phyloP scores from a whole-genome alignment of 1,284 basidiomycete species.

The Puccinia triticina region DNA sequence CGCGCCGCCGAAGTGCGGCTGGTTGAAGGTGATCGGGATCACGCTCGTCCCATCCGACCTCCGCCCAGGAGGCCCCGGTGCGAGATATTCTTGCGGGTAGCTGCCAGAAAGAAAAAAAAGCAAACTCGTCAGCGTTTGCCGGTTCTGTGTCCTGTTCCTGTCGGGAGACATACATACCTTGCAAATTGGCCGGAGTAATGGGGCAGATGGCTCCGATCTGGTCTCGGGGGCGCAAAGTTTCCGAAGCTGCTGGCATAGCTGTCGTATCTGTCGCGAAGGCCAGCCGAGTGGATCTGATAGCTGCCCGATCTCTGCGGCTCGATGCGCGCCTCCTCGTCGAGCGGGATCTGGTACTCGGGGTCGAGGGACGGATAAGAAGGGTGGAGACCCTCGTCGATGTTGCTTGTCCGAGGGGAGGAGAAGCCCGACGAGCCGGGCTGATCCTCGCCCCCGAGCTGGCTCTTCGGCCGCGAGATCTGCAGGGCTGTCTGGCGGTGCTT shows the following conservation, averaged over 20 bases:
- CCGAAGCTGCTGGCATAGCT: conserved; percentile 29
- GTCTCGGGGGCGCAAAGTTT: background rate
- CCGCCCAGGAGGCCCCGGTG: background rate
- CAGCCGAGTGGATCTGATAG: background rate
- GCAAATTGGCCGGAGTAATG: background rate
- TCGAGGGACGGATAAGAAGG: background rate
- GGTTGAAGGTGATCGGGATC: conserved; percentile 10
- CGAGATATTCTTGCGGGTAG: background rate
- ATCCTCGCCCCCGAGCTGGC: background rate
- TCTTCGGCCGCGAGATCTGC: background rate
- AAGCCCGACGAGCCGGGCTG: background rate
- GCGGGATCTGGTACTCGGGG: background rate
- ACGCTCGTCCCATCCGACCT: conserved; percentile 2
- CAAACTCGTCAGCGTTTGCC: background rate
- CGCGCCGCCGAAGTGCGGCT: background rate
- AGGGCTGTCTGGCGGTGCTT: background rate
- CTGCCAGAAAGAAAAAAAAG: background rate
- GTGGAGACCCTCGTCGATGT: background rate
- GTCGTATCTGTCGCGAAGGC: background rate
- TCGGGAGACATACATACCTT: too few species aligned
- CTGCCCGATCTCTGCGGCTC: background rate
- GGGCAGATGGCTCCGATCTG: background rate
- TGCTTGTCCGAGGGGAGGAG: background rate
- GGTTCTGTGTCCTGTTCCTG: too few species aligned
- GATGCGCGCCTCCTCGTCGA: background rate